phyloP scores from a whole-genome alignment of 768 basidiomycete genomes.

The Mycena floridula region DNA sequence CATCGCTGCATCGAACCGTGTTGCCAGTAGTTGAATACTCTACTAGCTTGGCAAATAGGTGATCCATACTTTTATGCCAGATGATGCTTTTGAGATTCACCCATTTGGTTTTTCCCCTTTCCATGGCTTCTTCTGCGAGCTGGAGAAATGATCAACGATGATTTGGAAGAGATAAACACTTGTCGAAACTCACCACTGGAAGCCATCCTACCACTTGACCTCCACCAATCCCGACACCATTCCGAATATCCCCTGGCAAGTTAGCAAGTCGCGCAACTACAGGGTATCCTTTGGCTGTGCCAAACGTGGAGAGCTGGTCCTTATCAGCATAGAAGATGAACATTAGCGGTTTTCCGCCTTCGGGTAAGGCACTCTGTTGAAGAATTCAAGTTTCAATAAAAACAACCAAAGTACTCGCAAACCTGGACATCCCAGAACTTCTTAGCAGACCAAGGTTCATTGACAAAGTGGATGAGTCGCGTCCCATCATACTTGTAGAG shows the following conservation, averaged over 20 bases:
- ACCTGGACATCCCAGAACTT: constrained; percentile 33
- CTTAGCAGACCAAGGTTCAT: constrained; percentile 33
- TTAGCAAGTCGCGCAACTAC: constrained; percentile 27
- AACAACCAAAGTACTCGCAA: constrained; percentile 3
- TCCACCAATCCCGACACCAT: constrained; percentile 27
- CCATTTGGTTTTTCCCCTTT: constrained; percentile 23
- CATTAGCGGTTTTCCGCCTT: constrained; percentile 18
- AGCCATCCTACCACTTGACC: constrained; percentile 31
- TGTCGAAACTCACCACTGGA: constrained; percentile 24
- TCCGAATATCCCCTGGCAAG: constrained; percentile 24
- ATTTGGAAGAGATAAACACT: background rate
- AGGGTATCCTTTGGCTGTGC: constrained; percentile 30
- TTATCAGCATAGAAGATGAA: constrained; percentile 38
- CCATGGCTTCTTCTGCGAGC: constrained; percentile 23
- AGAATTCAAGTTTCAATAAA: constrained; percentile 1
- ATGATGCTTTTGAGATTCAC: constrained; percentile 26
- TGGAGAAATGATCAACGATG: constrained; percentile 6
- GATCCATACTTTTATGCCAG: constrained; percentile 30
- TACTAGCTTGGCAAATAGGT: constrained; percentile 22
- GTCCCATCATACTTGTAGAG: constrained; percentile 22
- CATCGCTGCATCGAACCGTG: constrained; percentile 20
- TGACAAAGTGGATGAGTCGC: constrained; percentile 20
- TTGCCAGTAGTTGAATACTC: constrained; percentile 14
- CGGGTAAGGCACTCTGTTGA: constrained; percentile 9
- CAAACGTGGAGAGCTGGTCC: constrained; percentile 29